These are phyloP conservation scores for Boletus speciosus DNA, from an alignment of 768 basidiomycete genomes.

Conservation along the genomic window DNA sequence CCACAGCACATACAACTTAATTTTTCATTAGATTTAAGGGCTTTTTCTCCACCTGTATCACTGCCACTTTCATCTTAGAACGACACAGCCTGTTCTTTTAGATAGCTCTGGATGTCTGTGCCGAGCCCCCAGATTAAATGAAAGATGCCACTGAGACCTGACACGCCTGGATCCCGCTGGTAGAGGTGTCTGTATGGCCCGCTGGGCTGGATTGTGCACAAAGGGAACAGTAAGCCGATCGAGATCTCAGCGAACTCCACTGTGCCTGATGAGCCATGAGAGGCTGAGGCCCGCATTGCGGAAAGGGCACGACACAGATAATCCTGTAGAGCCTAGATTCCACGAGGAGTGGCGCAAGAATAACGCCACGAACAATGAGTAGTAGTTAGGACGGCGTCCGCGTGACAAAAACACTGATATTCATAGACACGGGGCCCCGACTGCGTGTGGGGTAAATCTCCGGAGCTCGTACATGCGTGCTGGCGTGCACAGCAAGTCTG, in stretches of 20 bases:
- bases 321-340: slow-evolving; percentile 2
- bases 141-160: slow-evolving; percentile 5
- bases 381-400: slow-evolving; percentile 1
- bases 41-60: slow-evolving; percentile 12
- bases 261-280: slow-evolving; percentile 11
- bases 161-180: slow-evolving; percentile 5
- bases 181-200: neutral
- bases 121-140: slow-evolving; percentile 15
- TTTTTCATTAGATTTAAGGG: slow-evolving; percentile 7
- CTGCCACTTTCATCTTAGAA: slow-evolving; percentile 9
- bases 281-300: slow-evolving; percentile 3
- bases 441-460: slow-evolving; percentile 20
- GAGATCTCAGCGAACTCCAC: slow-evolving; percentile 24
- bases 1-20: slow-evolving; percentile 17
- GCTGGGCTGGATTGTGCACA: neutral
- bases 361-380: neutral
- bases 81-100: slow-evolving; percentile 4
- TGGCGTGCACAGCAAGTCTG: neutral
- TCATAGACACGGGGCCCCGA: neutral
- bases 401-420: neutral
- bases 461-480: neutral
- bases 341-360: slow-evolving; percentile 19
- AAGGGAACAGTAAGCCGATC: slow-evolving; percentile 6
- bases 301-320: slow-evolving; percentile 10
- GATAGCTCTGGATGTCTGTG: neutral